Conservation (phyloP, 805 yeast species). For the Scheffersomyces spartinae region DNA sequence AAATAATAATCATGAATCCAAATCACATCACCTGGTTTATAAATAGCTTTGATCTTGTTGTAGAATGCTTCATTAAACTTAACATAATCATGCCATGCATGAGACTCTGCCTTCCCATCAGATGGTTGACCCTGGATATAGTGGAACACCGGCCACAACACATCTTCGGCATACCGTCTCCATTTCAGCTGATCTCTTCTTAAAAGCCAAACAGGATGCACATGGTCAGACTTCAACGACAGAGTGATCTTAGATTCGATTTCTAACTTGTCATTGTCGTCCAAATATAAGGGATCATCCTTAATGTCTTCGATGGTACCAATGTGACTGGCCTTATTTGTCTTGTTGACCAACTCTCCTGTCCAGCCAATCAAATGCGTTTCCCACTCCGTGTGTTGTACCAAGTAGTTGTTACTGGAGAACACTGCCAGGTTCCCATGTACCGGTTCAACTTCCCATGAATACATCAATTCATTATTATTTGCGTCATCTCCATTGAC, state of each 20-base stretch:
- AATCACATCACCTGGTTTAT: conserved; percentile 79
- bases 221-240: conserved; percentile 35
- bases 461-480: no score
- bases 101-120: conserved; percentile 57
- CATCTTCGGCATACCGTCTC: conserved; percentile 83
- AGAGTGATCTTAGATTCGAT: conserved; percentile 37
- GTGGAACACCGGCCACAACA: conserved; percentile 91
- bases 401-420: conserved; percentile 58
- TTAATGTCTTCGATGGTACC: conserved; percentile 20
- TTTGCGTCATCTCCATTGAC: no score
- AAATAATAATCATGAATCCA: conserved; percentile 91
- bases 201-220: conserved; percentile 85
- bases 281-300: conserved; percentile 53
- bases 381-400: conserved; percentile 68
- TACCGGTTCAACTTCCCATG: conserved; percentile 49
- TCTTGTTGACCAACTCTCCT: conserved; percentile 56
- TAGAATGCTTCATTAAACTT: conserved; percentile 86
- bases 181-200: conserved; percentile 72
- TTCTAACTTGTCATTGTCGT: conserved; percentile 40
- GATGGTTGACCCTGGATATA: conserved; percentile 73
- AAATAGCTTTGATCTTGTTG: conserved; percentile 58
- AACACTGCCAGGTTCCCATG: conserved; percentile 82
- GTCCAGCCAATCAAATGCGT: conserved; percentile 91
- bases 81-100: conserved; percentile 81
- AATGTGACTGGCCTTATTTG: conserved; percentile 8